Percentiles rank a stretch among this genome's conserved stretches.
These are phyloP conservation scores for Apiotrichum veenhuisii DNA, from an alignment of 1,284 basidiomycete species.

Conservation along the genomic window DNA sequence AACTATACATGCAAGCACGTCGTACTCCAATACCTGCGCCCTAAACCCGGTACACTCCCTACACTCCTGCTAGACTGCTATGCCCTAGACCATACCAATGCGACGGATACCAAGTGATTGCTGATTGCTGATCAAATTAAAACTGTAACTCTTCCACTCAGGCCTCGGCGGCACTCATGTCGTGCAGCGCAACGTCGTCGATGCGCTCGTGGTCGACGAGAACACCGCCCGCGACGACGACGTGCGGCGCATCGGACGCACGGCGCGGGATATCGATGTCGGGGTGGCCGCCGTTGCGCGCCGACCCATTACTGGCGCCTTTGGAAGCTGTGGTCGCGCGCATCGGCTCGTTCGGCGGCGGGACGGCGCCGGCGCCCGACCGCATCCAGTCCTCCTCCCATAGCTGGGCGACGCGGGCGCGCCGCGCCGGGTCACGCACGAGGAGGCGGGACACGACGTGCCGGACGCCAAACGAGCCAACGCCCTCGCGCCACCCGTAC, in stretches of 20 bases:
- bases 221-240: slow-evolving; percentile 15
- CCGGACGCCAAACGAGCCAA: slow-evolving; percentile 37
- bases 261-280: slow-evolving; percentile 7
- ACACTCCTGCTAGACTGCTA: too few relatives aligned
- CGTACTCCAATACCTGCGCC: too few relatives aligned
- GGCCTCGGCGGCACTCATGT: background rate
- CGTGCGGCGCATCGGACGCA: slow-evolving; percentile 13
- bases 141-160: background rate
- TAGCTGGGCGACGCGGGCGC: slow-evolving; percentile 60
- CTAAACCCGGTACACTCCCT: too few relatives aligned
- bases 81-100: too few relatives aligned
- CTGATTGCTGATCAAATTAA: background rate
- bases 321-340: background rate
- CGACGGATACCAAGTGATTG: background rate
- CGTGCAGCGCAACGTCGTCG: slow-evolving; percentile 13
- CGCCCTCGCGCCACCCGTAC: slow-evolving; percentile 60
- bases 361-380: slow-evolving; percentile 30
- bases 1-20: background rate
- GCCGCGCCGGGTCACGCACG: slow-evolving; percentile 63
- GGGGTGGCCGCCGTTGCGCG: background rate
- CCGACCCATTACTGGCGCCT: background rate
- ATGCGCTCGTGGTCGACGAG: slow-evolving; percentile 19
- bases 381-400: slow-evolving; percentile 68
- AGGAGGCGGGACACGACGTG: slow-evolving; percentile 62
- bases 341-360: slow-evolving; percentile 12